phyloP scores from a whole-genome alignment of 345 rosid species.

The Euphorbia lathyris region DNA sequence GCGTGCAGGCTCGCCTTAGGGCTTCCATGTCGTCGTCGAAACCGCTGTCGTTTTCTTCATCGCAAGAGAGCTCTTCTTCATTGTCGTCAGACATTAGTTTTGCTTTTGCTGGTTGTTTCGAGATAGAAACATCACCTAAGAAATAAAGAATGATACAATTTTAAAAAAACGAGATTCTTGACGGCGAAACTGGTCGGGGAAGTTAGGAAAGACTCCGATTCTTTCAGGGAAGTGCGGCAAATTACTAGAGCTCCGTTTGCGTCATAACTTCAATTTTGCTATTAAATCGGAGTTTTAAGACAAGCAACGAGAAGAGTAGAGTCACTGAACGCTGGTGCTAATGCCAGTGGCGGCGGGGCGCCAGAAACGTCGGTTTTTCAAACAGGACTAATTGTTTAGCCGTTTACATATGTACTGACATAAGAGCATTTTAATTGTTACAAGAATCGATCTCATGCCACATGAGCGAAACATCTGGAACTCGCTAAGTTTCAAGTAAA shows the following conservation, averaged over 20 bases:
- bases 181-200: neutral
- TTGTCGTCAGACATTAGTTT: conserved; percentile 30
- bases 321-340: neutral
- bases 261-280: neutral
- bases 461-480: no score
- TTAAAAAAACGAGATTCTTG: neutral
- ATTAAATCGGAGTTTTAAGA: neutral
- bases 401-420: no score
- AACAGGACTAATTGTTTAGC: no score
- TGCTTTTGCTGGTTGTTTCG: neutral
- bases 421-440: no score
- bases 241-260: neutral
- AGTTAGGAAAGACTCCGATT: neutral
- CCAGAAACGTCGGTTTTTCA: no score
- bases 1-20: conserved; percentile 61
- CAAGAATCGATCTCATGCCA: no score
- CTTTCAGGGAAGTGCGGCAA: neutral
- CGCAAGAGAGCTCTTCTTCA: conserved; percentile 31
- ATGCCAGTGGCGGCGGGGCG: no score
- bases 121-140: neutral
- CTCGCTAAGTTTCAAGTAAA: no score
- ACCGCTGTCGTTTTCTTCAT: conserved; percentile 39
- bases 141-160: neutral
- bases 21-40: conserved; percentile 79
- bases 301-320: neutral